These are phyloP conservation scores for Evernia prunastri DNA, from an alignment of 495 filamentous ascomycete species.

Conservation along the genomic window DNA sequence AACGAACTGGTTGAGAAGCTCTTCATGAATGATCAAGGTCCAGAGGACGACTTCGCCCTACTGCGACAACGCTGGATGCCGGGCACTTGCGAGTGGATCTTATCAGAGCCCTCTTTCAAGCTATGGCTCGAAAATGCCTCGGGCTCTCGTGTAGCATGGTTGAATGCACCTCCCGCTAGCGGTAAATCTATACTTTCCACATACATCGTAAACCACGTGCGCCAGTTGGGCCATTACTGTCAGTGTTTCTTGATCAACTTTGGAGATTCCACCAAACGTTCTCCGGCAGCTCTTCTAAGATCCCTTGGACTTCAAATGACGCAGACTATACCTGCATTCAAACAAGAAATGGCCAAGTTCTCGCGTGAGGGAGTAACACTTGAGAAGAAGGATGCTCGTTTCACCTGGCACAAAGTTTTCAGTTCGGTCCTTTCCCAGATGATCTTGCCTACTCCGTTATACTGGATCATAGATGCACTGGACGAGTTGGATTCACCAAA, in stretches of 20 bases:
- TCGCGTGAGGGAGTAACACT: slow-evolving; percentile 24
- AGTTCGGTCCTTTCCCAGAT: slow-evolving; percentile 28
- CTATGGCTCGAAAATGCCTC: slow-evolving; percentile 27
- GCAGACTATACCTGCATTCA: slow-evolving; percentile 5
- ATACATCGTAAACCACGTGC: slow-evolving; percentile 26
- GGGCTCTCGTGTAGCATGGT: slow-evolving; percentile 29
- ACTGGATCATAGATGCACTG: slow-evolving; percentile 40
- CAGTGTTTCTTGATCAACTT: slow-evolving; percentile 37
- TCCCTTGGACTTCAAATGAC: slow-evolving; percentile 39
- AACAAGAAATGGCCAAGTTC: slow-evolving; percentile 26
- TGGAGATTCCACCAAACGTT: slow-evolving; percentile 27
- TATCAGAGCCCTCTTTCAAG: slow-evolving; percentile 23
- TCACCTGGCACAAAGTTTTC: slow-evolving; percentile 39
- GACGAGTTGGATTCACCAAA: slow-evolving; percentile 32
- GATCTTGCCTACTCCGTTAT: slow-evolving; percentile 14
- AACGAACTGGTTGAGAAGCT: slow-evolving; percentile 17
- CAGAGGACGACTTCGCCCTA: slow-evolving; percentile 31
- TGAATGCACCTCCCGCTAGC: slow-evolving; percentile 28
- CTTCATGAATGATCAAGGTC: slow-evolving; percentile 25
- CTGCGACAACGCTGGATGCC: slow-evolving; percentile 32
- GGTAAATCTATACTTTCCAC: slow-evolving; percentile 35
- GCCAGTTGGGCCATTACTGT: slow-evolving; percentile 19
- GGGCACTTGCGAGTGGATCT: slow-evolving; percentile 34
- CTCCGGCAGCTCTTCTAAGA: slow-evolving; percentile 27
- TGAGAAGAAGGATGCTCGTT: slow-evolving; percentile 27